A percentile compares a stretch with the other conserved stretches of the same genome.
Conservation (phyloP, 2,329 filamentous ascomycete species). For the Apiospora hydei region DNA sequence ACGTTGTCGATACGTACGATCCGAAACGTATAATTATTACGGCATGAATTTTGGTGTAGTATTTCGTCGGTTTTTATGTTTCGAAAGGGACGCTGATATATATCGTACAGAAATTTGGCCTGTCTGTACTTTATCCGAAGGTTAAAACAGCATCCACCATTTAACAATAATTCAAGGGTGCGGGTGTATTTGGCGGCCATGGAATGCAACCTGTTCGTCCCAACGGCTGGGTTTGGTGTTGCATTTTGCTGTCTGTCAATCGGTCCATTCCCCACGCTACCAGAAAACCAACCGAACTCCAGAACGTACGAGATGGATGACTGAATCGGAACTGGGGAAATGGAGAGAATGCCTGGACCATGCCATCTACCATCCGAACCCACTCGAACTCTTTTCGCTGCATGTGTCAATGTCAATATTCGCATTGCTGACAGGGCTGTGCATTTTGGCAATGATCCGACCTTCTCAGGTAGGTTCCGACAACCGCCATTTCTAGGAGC, state of each 20-base stretch:
- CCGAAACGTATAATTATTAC: too few species aligned
- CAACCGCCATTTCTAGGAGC: conserved; percentile 8
- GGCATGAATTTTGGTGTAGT: too few species aligned
- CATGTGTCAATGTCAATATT: not conserved
- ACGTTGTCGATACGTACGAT: too few species aligned
- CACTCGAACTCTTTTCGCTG: not conserved
- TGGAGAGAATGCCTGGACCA: not conserved
- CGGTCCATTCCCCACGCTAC: conserved; percentile 9
- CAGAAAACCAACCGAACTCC: not conserved
- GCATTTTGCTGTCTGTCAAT: not conserved
- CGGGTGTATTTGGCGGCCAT: not conserved
- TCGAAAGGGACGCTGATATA: too few species aligned
- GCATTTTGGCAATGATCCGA: not conserved
- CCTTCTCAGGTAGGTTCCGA: not conserved
- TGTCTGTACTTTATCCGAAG: too few species aligned
- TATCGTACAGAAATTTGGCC: too few species aligned
- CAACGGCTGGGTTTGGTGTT: not conserved
- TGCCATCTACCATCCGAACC: not conserved
- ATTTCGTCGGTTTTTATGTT: too few species aligned
- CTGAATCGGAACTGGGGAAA: not conserved
- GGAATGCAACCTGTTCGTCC: conserved; percentile 10
- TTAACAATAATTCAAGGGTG: too few species aligned
- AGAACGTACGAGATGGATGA: not conserved
- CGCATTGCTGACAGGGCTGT: conserved; percentile 1
- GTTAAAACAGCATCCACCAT: too few species aligned